These are phyloP conservation scores for Collariella sp. DNA, from an alignment of 495 filamentous ascomycete genomes.

Conservation along the genomic window DNA sequence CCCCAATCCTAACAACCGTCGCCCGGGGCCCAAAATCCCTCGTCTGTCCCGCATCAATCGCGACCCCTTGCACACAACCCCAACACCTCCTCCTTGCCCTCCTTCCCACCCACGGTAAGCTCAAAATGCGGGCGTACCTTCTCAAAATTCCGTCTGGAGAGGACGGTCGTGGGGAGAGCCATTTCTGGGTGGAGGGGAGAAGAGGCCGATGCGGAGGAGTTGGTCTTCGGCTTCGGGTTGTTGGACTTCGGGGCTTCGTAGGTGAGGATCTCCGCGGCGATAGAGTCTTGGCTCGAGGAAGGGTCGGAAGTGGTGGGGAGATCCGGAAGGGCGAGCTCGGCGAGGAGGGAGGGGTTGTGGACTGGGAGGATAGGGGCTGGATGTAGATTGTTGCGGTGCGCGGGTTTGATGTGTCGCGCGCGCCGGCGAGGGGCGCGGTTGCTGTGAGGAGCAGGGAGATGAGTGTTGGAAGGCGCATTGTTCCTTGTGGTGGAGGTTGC, in stretches of 20 bases:
- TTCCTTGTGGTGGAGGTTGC: background rate
- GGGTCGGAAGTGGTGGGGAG: background rate
- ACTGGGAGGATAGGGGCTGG: conserved; percentile 32
- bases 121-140: conserved; percentile 47
- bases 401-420: conserved; percentile 5
- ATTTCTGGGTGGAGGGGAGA: conserved; percentile 24
- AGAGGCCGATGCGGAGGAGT: conserved; percentile 45
- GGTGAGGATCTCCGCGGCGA: conserved; percentile 30
- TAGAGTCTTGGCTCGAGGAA: too few relatives aligned
- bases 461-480: conserved; percentile 16
- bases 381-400: conserved; percentile 36
- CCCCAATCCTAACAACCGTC: conserved; percentile 35
- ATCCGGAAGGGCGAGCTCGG: conserved; percentile 37
- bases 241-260: conserved; percentile 42
- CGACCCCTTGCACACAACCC: conserved; percentile 35
- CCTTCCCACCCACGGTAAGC: conserved; percentile 32
- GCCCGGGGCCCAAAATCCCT: conserved; percentile 50
- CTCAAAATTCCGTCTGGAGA: conserved; percentile 44
- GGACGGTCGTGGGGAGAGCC: too few relatives aligned
- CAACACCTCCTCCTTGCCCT: conserved; percentile 26
- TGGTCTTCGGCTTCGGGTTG: background rate
- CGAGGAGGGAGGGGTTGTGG: conserved; percentile 33
- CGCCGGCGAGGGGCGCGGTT: conserved; percentile 8
- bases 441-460: conserved; percentile 26
- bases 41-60: conserved; percentile 47